Conservation (phyloP, 2,329 filamentous ascomycete species). For the Didymosphaeria variabile region DNA sequence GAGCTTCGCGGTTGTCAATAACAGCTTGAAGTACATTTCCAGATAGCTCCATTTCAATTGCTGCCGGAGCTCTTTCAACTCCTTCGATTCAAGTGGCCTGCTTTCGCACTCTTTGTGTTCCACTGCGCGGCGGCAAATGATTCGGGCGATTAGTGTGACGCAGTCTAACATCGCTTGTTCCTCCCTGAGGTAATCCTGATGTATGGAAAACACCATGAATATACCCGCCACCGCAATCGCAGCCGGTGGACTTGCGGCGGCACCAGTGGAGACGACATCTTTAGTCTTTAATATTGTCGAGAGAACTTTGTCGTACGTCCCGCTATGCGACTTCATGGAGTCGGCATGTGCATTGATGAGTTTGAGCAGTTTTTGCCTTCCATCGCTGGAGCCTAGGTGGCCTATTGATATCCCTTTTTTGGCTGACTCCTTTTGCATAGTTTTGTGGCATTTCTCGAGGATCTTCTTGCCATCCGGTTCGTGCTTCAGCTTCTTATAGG, state of each 20-base stretch:
- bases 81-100: not conserved
- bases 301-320: not conserved
- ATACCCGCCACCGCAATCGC: not conserved
- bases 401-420: not conserved
- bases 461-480: not conserved
- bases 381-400: not conserved
- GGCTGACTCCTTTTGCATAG: not conserved
- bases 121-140: not conserved
- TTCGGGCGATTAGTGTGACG: not conserved
- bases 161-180: not conserved
- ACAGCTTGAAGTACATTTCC: not conserved
- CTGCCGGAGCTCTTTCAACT: not conserved
- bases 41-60: not conserved
- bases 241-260: not conserved
- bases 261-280: not conserved
- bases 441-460: not conserved
- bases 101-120: not conserved
- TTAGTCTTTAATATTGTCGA: not conserved
- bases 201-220: not conserved
- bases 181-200: not conserved
- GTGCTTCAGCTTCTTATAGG: not conserved
- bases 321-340: not conserved
- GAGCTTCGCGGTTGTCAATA: not conserved
- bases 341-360: not conserved
- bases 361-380: not conserved